Evolutionary conservation across 2,329 filamentous ascomycete genomes (phyloP).

Genomic region (Colletotrichum cuscutae): DNA sequence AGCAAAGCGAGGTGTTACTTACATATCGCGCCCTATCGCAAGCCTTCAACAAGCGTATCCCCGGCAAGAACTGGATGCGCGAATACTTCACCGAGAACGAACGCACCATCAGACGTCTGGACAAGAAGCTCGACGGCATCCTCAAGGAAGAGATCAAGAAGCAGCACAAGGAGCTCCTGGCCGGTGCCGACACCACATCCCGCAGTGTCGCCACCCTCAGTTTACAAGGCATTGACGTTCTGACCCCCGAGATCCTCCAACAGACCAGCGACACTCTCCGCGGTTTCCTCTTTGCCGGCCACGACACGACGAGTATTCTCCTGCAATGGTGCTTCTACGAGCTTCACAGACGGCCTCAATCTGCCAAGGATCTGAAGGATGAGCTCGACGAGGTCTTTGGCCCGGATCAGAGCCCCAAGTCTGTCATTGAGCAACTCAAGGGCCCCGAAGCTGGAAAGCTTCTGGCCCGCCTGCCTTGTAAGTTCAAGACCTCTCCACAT

Average conservation of each 20-base stretch:
- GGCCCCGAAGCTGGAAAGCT: slow-evolving; percentile 41
- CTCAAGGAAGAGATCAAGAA: slow-evolving; percentile 37
- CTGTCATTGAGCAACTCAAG: slow-evolving; percentile 40
- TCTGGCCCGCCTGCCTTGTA: slow-evolving; percentile 44
- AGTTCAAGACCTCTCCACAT: neutral
- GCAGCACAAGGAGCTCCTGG: slow-evolving; percentile 23
- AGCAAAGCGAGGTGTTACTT: slow-evolving; percentile 40
- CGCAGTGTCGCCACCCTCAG: slow-evolving; percentile 46
- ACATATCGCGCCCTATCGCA: slow-evolving; percentile 34
- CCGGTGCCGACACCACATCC: slow-evolving; percentile 14
- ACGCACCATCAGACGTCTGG: slow-evolving; percentile 39
- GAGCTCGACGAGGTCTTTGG: slow-evolving; percentile 51
- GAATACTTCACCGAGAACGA: slow-evolving; percentile 35
- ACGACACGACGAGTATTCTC: slow-evolving; percentile 51
- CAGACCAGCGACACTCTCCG: slow-evolving; percentile 48
- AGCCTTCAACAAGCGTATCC: slow-evolving; percentile 35
- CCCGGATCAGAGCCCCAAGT: slow-evolving; percentile 37
- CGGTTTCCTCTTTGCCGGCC: slow-evolving; percentile 52
- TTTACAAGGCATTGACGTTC: slow-evolving; percentile 40
- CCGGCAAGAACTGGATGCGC: slow-evolving; percentile 39
- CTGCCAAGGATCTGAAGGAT: slow-evolving; percentile 40
- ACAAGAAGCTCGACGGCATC: slow-evolving; percentile 38
- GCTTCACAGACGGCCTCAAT: slow-evolving; percentile 44
- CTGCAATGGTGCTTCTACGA: slow-evolving; percentile 50
- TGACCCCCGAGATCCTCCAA: slow-evolving; percentile 41